Percentiles rank a stretch among this genome's conserved stretches.
These are phyloP conservation scores for Aspergillus pseudoviridinutans DNA, from an alignment of 2,329 filamentous ascomycete genomes.

Conservation along the genomic window DNA sequence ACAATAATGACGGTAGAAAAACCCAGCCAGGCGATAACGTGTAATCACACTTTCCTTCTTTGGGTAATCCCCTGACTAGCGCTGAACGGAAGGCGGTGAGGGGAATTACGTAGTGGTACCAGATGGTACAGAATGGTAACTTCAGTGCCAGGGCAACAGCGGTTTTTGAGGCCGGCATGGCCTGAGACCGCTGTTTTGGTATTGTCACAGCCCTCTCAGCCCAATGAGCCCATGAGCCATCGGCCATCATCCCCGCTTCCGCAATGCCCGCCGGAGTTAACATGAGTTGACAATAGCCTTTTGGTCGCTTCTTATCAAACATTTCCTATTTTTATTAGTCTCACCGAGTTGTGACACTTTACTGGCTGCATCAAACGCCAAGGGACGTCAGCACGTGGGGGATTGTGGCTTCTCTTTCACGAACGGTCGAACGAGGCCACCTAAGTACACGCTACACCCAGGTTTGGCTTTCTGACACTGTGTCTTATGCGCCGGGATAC, in stretches of 20 bases:
- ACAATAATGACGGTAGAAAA: conserved; percentile 16
- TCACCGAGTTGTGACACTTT: neutral
- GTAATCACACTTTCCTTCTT: conserved; percentile 10
- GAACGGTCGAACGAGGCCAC: neutral
- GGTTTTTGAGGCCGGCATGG: conserved; percentile 7
- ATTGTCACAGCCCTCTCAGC: conserved; percentile 20
- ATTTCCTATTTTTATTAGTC: neutral
- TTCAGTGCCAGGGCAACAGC: neutral
- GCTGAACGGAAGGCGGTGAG: conserved; percentile 12
- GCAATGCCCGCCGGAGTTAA: conserved; percentile 4
- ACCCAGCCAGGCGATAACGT: conserved; percentile 7
- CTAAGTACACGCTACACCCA: neutral
- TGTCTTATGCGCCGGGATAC: conserved; percentile 21
- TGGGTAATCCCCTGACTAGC: conserved; percentile 7
- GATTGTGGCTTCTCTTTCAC: neutral
- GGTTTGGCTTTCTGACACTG: conserved; percentile 2
- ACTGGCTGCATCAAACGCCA: neutral
- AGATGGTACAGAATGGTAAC: neutral
- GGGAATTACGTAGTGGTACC: neutral
- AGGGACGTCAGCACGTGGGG: neutral
- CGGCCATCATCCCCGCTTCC: conserved; percentile 27
- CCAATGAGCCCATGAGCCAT: neutral
- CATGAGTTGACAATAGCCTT: neutral
- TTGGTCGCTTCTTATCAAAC: neutral
- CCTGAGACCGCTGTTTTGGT: conserved; percentile 20